Percentiles rank a stretch among this genome's conserved stretches.
These are phyloP conservation scores for Pichia sp. DNA, from an alignment of 1,139 yeast genomes.

Conservation along the genomic window DNA sequence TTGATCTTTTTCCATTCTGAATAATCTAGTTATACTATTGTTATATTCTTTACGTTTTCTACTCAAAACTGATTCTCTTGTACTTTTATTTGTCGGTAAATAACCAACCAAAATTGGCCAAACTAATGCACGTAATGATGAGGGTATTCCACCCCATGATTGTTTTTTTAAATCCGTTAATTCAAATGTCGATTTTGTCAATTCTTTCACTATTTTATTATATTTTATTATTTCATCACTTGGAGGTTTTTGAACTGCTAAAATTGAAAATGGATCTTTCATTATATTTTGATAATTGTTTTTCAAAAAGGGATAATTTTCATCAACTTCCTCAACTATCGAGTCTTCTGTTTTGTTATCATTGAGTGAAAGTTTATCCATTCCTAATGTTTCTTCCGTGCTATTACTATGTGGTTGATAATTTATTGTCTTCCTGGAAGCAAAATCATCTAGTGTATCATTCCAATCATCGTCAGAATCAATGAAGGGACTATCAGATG, in stretches of 20 bases:
- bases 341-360: too few relatives aligned
- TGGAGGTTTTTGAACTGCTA: constrained; percentile 36
- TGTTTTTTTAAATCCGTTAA: constrained; percentile 63
- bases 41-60: constrained; percentile 82
- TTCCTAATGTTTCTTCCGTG: too few relatives aligned
- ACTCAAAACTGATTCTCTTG: constrained; percentile 63
- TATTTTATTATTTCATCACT: constrained; percentile 44
- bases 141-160: constrained; percentile 94
- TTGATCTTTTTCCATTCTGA: constrained; percentile 63
- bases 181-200: constrained; percentile 59
- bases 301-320: constrained; percentile 24
- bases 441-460: constrained; percentile 13
- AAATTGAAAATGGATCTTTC: constrained; percentile 34
- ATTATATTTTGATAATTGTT: constrained; percentile 26
- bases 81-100: constrained; percentile 73
- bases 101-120: constrained; percentile 93
- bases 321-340: constrained; percentile 13
- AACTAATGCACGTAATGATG: constrained; percentile 68
- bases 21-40: constrained; percentile 54
- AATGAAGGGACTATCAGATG: constrained; percentile 10
- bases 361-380: background rate
- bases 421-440: background rate
- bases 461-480: constrained; percentile 17
- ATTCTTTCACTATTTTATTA: constrained; percentile 57
- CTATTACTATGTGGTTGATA: too few relatives aligned